Evolutionary conservation across 345 rosid species (phyloP), one percentile per base, ranked within the genome.

Genomic region (Gossypium ekmanianum): DNA sequence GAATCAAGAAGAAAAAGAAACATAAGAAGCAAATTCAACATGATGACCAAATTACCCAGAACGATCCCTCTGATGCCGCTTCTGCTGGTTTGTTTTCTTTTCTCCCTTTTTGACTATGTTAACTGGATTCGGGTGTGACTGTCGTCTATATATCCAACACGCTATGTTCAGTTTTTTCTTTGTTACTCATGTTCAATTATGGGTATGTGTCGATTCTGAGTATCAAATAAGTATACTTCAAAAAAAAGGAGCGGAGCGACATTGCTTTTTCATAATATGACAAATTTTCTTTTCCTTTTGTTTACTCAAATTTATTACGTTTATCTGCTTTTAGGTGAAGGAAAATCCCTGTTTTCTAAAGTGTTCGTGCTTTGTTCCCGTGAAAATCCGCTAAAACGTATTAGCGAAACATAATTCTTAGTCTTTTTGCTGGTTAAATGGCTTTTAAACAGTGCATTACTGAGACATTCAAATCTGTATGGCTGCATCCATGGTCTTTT

Each of bases 1-100:
- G 97, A 8, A 75, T 89, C 29, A 94, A 85, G 85, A 94, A 88
- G 89, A 91, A 94, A 75, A 91, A 88, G 90, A 86, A 92, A 47
- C 79, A 84, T 18, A 88, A 86, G 88, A 84, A 84, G 71, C 87
- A 84, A 73, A 86, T 83, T 1, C 77, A 76, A 26, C 24, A 18
- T 7, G 90, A 89, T 26, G 7, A 3, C 22, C 76, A 80, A 58
- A 68, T 82, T 80, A 72, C 83, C 5, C 83, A 84, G 20, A 76
- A 80, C 69, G 91, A 90, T 74, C 85, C 83, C 73, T 64, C 82
- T 2, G 76, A n/a, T 18, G 59, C 59, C 7, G 59, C 85, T 81
- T 91, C 93, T 88, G 62, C 70, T 44, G 27, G 72, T 20, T 47
- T 2, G 48, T 61, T 9, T 24, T 27, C 16, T 47, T 24, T 41